Percentiles rank a stretch among this genome's conserved stretches.
Conservation (phyloP, 2,329 filamentous ascomycete species). For the Bretziella fagacearum region DNA sequence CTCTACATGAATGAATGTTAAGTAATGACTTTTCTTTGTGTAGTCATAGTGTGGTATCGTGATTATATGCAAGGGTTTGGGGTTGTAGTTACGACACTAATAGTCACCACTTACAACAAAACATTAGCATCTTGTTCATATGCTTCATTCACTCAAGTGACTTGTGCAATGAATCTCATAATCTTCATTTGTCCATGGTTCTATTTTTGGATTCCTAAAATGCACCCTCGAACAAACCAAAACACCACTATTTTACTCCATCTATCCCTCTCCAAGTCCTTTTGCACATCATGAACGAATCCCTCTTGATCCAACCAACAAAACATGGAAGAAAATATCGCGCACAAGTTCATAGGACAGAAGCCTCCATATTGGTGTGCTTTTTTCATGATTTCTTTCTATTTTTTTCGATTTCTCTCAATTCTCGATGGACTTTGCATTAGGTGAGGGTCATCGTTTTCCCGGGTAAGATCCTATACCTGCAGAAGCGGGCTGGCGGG, state of each 20-base stretch:
- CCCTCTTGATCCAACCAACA: not conserved
- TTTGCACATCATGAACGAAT: not conserved
- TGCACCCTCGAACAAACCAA: not conserved
- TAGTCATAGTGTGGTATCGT: no score
- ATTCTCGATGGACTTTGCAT: slow-evolving; percentile 13
- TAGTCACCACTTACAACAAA: no score
- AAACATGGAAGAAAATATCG: not conserved
- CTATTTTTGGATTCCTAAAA: not conserved
- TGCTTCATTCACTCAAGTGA: no score
- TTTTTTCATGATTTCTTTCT: slow-evolving; percentile 15
- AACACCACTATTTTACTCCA: not conserved
- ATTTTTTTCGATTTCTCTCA: slow-evolving; percentile 14
- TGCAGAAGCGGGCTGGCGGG: slow-evolving; percentile 5
- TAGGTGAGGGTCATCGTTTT: slow-evolving; percentile 13
- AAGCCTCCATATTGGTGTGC: not conserved
- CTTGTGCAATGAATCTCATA: not conserved
- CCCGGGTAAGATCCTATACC: slow-evolving; percentile 4
- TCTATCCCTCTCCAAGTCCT: not conserved
- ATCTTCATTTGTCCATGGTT: not conserved
- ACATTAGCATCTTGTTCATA: no score
- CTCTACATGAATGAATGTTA: not conserved
- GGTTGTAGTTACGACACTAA: no score
- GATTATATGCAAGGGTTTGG: no score
- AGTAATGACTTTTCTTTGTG: no score
- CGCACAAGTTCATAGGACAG: not conserved